These are phyloP conservation scores for Phialemonium atrogriseum DNA, from an alignment of 2,329 filamentous ascomycete species.

Conservation along the genomic window DNA sequence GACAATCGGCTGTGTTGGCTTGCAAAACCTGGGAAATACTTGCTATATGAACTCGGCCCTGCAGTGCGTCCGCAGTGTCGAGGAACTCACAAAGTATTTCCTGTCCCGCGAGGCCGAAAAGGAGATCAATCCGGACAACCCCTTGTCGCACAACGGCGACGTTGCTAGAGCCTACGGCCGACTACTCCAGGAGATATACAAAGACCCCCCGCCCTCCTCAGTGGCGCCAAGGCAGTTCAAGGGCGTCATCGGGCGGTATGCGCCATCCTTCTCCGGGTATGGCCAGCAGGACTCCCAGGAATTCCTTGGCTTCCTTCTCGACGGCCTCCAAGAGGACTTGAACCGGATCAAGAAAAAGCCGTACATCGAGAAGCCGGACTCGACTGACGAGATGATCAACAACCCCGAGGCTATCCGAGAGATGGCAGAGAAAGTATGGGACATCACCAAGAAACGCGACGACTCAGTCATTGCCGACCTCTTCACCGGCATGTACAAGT, in stretches of 20 bases:
- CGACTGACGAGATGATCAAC: constrained; percentile 89
- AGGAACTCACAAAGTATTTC: constrained; percentile 91
- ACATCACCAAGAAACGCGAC: constrained; percentile 85
- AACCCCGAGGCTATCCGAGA: constrained; percentile 71
- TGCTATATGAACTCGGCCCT: constrained; percentile 99
- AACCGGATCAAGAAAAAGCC: constrained; percentile 93
- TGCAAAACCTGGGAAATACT: constrained; percentile 90
- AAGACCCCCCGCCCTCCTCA: constrained; percentile 54
- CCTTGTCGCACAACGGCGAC: constrained; percentile 74
- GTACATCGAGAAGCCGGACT: constrained; percentile 95
- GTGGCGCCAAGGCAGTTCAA: constrained; percentile 79
- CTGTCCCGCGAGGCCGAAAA: constrained; percentile 62
- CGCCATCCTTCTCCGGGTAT: constrained; percentile 84
- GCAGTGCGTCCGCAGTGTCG: constrained; percentile 87
- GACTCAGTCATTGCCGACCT: constrained; percentile 93
- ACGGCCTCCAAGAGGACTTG: constrained; percentile 89
- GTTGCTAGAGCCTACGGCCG: constrained; percentile 79
- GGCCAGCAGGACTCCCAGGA: constrained; percentile 97
- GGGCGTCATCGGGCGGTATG: constrained; percentile 67
- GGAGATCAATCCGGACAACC: constrained; percentile 81
- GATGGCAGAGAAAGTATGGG: constrained; percentile 83
- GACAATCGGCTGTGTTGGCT: constrained; percentile 67
- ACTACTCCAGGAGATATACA: constrained; percentile 72
- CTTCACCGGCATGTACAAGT: constrained; percentile 98
- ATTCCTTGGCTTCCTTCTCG: constrained; percentile 88